Conservation (phyloP, 495 filamentous ascomycete species). For the Letharia lupina region DNA sequence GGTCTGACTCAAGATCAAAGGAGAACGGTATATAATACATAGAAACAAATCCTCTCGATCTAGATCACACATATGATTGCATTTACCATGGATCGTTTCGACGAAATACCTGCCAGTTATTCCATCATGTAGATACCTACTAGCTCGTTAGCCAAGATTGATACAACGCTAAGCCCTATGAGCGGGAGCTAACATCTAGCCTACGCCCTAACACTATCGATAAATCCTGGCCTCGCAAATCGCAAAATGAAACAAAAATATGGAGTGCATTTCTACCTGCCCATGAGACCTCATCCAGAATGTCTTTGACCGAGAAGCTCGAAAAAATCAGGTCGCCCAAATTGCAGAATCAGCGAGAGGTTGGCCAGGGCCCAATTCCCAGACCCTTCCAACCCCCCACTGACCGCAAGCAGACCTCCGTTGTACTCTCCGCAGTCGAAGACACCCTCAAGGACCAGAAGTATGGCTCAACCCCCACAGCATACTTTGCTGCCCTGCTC, state of each 20-base stretch:
- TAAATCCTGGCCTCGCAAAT: conserved; percentile 1
- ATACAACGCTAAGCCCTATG: not conserved
- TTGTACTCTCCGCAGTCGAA: conserved; percentile 85
- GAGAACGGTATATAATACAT: too few relatives aligned
- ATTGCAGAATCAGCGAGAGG: conserved; percentile 58
- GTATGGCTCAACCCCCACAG: conserved; percentile 71
- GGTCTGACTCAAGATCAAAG: too few relatives aligned
- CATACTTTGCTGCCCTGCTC: conserved; percentile 93
- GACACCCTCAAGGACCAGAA: conserved; percentile 83
- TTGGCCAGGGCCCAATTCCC: conserved; percentile 10
- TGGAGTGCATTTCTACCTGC: not conserved
- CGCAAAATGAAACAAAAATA: not conserved
- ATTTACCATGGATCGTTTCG: too few relatives aligned
- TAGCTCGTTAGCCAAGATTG: not conserved
- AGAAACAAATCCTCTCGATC: not conserved
- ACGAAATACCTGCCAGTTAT: not conserved
- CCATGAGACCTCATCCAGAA: conserved; percentile 30
- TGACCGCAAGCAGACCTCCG: conserved; percentile 56
- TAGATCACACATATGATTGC: not conserved
- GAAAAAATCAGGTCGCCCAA: conserved; percentile 95
- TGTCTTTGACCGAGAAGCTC: conserved; percentile 82
- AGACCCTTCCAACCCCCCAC: conserved; percentile 12
- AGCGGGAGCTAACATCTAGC: not conserved
- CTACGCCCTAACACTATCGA: conserved; percentile 3
- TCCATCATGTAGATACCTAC: not conserved